Base-by-base conservation (phyloP, 768 basidiomycete species). In the Megacollybia marginata region DNA sequence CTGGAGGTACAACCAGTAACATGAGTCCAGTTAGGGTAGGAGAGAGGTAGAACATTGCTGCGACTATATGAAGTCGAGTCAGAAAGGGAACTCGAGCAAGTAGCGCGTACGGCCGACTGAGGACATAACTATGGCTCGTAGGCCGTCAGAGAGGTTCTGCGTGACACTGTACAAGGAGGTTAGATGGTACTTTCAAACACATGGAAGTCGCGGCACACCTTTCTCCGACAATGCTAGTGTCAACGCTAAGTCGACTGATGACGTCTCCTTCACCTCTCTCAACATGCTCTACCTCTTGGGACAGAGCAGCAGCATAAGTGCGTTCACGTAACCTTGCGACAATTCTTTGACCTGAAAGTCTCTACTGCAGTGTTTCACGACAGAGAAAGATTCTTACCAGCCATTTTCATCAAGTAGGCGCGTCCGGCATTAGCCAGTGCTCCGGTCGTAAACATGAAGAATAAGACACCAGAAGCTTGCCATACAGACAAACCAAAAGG, bases 181-280 rank as follows among this genome's bases (percentile, higher is more conserved):
- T 28, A 28, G 23, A 28, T 6, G 23, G n/a, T n/a, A n/a, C 23
- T 28, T 28, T 6, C 6, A 6, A 12, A 43, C 47, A 33, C 32
- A 23, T 15, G 11, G 42, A 10, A 35, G 23, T 38, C 33, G 45
- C 19, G 18, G 56, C 66, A 36, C 49, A 88, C 89, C 88, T 91
- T 69, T 92, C 92, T 40, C 95, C 95, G 38, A 98, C 89, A 55
- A 98, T 89, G 55, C 82, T 89, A 6, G 90, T 89, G 62, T 99
- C 95, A 1, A 85, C 86, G 50, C 88, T 92, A 32, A 98, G 73
- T 49, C 95, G 73, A 64, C 92, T 94, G 42, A 97, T 70, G 9
- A 96, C 88, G 62, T 99, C 95, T 8, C 95, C 95, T 54, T 94
- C 92, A 2, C 91, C 91, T 34, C 79, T 79, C 63, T 96, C 94